Conservation (phyloP, 2,329 filamentous ascomycete species). For the Penicillium sp. region DNA sequence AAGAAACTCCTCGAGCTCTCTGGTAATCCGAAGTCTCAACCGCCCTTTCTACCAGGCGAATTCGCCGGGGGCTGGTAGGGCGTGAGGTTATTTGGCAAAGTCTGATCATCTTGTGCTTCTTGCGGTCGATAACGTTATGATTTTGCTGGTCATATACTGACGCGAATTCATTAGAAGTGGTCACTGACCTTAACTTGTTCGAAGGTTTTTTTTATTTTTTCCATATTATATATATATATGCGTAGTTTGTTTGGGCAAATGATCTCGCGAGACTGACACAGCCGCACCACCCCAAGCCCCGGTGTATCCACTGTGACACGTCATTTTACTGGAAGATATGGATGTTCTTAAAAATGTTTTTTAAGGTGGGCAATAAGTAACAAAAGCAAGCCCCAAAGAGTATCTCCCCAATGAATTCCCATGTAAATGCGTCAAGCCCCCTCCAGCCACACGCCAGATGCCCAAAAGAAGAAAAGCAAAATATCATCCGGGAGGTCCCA, state of each 20-base stretch:
- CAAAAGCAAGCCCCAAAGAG: neutral
- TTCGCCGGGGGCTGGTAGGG: constrained; percentile 39
- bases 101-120: constrained; percentile 33
- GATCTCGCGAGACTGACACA: neutral
- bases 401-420: neutral
- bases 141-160: neutral
- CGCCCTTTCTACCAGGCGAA: constrained; percentile 28
- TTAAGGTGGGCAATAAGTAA: neutral
- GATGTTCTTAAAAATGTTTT: neutral
- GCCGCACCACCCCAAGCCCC: neutral
- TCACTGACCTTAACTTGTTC: neutral
- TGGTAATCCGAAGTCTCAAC: constrained; percentile 49
- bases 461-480: constrained; percentile 5
- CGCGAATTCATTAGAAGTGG: neutral
- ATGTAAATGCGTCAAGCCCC: constrained; percentile 1
- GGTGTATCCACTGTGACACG: neutral
- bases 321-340: neutral
- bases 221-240: no score
- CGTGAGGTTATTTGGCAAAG: constrained; percentile 46
- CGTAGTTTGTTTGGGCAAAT: no score
- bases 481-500: no score
- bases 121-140: neutral
- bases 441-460: neutral
- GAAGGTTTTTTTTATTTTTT: no score
- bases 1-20: constrained; percentile 42